Evolutionary conservation across 2,329 filamentous ascomycete species (phyloP).

Genomic region (Alternaria solani): DNA sequence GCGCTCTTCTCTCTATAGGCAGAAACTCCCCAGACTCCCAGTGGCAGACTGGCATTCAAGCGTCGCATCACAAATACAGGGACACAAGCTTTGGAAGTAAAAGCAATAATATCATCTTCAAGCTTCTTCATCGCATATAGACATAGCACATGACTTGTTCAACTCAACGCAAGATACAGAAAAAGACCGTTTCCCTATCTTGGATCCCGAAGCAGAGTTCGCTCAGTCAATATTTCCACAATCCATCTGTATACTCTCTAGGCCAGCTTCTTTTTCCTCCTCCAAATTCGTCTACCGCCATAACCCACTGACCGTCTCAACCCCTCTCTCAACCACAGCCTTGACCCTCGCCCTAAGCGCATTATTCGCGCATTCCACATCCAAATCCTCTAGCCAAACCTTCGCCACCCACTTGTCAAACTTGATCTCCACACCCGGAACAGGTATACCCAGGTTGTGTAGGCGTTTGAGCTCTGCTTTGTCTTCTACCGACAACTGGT

Average conservation of each 20-base stretch:
- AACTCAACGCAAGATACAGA: background rate
- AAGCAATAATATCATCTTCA: background rate
- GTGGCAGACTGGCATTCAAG: background rate
- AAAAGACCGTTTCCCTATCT: background rate
- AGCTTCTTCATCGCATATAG: background rate
- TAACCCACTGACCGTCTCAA: slow-evolving; percentile 73
- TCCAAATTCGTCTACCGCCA: slow-evolving; percentile 26
- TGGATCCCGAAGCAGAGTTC: background rate
- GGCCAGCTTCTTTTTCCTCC: background rate
- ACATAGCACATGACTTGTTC: background rate
- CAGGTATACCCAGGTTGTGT: slow-evolving; percentile 84
- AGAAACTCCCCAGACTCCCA: background rate
- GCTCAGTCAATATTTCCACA: background rate
- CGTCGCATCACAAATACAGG: background rate
- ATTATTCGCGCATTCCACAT: slow-evolving; percentile 84
- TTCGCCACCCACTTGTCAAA: slow-evolving; percentile 88
- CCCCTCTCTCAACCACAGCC: slow-evolving; percentile 87
- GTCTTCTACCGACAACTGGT: slow-evolving; percentile 28
- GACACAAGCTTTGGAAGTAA: background rate
- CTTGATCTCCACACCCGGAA: slow-evolving; percentile 85
- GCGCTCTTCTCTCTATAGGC: background rate
- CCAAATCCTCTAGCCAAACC: slow-evolving; percentile 90
- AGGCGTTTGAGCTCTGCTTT: slow-evolving; percentile 74
- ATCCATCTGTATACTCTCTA: background rate
- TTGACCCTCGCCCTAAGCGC: slow-evolving; percentile 84